These are phyloP conservation scores for Solanum pinnatisectum DNA, from an alignment of 257 asterid genomes.

Conservation along the genomic window DNA sequence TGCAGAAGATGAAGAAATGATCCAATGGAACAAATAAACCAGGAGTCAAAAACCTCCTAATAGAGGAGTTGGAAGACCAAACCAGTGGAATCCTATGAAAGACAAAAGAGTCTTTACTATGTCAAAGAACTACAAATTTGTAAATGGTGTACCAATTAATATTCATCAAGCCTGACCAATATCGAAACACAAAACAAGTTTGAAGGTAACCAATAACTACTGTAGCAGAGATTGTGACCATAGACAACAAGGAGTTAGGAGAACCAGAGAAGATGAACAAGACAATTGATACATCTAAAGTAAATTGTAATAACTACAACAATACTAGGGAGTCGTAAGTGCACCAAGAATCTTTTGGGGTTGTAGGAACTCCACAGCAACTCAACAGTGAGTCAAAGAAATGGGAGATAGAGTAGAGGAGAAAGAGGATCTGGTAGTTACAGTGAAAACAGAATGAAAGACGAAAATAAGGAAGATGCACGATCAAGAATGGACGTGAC, in stretches of 20 bases:
- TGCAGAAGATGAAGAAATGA: too few relatives aligned
- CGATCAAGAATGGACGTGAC: background rate
- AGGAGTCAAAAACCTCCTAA: too few relatives aligned
- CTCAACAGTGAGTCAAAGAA: background rate
- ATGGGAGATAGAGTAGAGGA: too few relatives aligned
- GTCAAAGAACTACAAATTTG: background rate
- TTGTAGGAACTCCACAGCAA: too few relatives aligned
- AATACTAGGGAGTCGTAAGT: too few relatives aligned
- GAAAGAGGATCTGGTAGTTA: too few relatives aligned
- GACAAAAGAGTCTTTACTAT: background rate
- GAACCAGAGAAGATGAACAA: background rate
- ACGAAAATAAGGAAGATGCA: too few relatives aligned
- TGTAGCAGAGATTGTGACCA: background rate
- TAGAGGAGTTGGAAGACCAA: too few relatives aligned
- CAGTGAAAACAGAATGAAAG: background rate
- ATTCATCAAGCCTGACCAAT: background rate
- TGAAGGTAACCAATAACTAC: background rate
- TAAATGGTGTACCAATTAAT: background rate
- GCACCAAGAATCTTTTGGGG: background rate
- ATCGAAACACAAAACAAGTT: background rate
- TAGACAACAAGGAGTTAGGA: background rate
- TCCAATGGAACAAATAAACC: too few relatives aligned
- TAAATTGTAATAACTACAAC: too few relatives aligned
- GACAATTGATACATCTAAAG: background rate
- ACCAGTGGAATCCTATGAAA: background rate